Evolutionary conservation across 116 monocot species (phyloP).

Genomic region (Zostera marina): DNA sequence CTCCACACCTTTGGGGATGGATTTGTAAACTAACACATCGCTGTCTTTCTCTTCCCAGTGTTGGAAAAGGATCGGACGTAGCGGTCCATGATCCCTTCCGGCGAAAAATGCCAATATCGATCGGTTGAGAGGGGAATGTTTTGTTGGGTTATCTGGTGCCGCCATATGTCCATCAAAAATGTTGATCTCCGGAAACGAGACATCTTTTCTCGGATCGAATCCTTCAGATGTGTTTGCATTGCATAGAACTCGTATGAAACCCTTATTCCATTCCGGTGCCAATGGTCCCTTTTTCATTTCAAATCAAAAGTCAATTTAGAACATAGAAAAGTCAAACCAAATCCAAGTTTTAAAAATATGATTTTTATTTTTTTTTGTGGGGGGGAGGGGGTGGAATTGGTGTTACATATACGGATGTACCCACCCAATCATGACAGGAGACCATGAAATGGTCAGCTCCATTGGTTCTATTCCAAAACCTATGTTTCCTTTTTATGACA

Average conservation of each 20-base stretch:
- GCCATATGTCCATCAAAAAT: slow-evolving; percentile 9
- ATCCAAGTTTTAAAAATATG: no score
- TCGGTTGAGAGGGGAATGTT: background rate
- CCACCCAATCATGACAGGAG: slow-evolving; percentile 90
- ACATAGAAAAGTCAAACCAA: no score
- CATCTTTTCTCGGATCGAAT: slow-evolving; percentile 39
- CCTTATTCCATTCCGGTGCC: slow-evolving; percentile 13
- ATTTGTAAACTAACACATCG: slow-evolving; percentile 18
- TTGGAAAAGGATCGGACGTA: slow-evolving; percentile 12
- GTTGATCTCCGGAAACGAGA: slow-evolving; percentile 31
- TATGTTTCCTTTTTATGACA: slow-evolving; percentile 22
- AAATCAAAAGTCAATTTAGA: no score
- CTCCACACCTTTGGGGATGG: slow-evolving; percentile 15
- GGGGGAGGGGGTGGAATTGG: no score
- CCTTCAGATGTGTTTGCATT: slow-evolving; percentile 80
- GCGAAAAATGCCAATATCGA: slow-evolving; percentile 25
- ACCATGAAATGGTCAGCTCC: slow-evolving; percentile 84
- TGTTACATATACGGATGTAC: no score
- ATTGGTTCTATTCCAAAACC: slow-evolving; percentile 46
- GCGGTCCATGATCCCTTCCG: slow-evolving; percentile 20
- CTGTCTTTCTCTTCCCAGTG: slow-evolving; percentile 19
- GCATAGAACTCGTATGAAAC: slow-evolving; percentile 56
- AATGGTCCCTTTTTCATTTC: slow-evolving; percentile 18
- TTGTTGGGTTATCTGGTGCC: background rate
- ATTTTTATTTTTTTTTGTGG: background rate